Percentiles rank a stretch among this genome's conserved stretches.
These are phyloP conservation scores for Sugiyamaella qingdaonensis DNA, from an alignment of 805 yeast species.

Conservation along the genomic window DNA sequence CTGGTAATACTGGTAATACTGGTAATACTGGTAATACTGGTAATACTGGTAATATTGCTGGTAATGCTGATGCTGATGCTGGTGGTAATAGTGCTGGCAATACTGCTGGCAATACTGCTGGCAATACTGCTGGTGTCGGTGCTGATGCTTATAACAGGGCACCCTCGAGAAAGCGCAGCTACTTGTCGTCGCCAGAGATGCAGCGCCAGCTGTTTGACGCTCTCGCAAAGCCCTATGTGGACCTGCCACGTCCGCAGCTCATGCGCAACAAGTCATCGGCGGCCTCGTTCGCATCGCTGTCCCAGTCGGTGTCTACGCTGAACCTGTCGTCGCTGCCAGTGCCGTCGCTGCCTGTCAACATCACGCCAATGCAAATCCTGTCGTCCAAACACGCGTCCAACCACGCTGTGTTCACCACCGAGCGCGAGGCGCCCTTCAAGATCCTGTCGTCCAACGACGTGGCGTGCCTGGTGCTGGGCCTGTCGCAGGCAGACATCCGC, in stretches of 20 bases:
- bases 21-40: too few relatives aligned
- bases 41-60: background rate
- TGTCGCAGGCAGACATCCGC: conserved; percentile 58
- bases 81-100: too few relatives aligned
- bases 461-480: conserved; percentile 83
- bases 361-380: conserved; percentile 50
- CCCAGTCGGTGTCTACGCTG: conserved; percentile 23
- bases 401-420: conserved; percentile 83
- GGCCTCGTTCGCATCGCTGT: conserved; percentile 47
- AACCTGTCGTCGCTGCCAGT: conserved; percentile 14
- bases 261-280: conserved; percentile 4
- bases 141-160: background rate
- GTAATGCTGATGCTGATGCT: too few relatives aligned
- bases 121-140: conserved; percentile 1
- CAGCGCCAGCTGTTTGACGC: conserved; percentile 26
- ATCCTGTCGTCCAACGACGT: conserved; percentile 83
- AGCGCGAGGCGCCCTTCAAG: conserved; percentile 68
- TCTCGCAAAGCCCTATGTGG: conserved; percentile 29
- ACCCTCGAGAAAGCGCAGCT: background rate
- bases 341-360: conserved; percentile 29
- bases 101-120: too few relatives aligned
- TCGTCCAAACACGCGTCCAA: conserved; percentile 61
- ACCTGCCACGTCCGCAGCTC: conserved; percentile 18
- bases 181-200: conserved; percentile 12
- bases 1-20: too few relatives aligned